phyloP scores from a whole-genome alignment of 176 grass and related monocot genomes.

The Lolium perenne region DNA sequence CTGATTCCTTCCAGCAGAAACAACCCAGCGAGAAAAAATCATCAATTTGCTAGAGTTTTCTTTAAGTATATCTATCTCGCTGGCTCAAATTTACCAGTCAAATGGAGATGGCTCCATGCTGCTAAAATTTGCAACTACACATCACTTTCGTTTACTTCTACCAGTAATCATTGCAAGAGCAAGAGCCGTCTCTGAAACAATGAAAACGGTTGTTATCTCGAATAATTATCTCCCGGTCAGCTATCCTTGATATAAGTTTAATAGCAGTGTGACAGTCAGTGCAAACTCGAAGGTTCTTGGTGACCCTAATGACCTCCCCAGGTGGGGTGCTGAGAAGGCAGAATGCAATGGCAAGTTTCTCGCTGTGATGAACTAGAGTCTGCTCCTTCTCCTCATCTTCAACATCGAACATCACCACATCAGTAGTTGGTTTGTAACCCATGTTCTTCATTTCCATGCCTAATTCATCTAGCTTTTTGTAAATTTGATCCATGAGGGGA shows the following conservation, averaged over 20 bases:
- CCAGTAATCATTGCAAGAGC: constrained; percentile 76
- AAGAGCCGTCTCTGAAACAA: constrained; percentile 70
- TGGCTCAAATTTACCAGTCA: background rate
- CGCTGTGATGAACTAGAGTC: constrained; percentile 69
- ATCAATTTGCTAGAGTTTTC: background rate
- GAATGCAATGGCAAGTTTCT: constrained; percentile 74
- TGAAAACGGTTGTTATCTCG: constrained; percentile 74
- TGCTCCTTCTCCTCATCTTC: constrained; percentile 72
- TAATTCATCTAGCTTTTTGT: constrained; percentile 59
- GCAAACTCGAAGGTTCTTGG: constrained; percentile 71
- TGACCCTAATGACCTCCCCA: constrained; percentile 61
- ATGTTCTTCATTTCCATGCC: constrained; percentile 60
- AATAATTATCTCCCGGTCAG: constrained; percentile 54
- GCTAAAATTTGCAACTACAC: background rate
- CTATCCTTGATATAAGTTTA: constrained; percentile 64
- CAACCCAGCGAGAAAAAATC: background rate
- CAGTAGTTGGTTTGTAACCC: constrained; percentile 64
- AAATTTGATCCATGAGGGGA: constrained; percentile 53
- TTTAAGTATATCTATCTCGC: background rate
- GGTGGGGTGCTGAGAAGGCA: constrained; percentile 48
- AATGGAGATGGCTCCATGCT: constrained; percentile 4
- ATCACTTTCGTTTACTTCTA: constrained; percentile 21
- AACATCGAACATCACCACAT: constrained; percentile 76
- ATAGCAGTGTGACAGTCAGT: constrained; percentile 65
- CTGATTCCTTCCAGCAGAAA: constrained; percentile 23